These are phyloP conservation scores for Drechslerella dactyloides DNA, from an alignment of 2,329 filamentous ascomycete genomes.

Conservation along the genomic window DNA sequence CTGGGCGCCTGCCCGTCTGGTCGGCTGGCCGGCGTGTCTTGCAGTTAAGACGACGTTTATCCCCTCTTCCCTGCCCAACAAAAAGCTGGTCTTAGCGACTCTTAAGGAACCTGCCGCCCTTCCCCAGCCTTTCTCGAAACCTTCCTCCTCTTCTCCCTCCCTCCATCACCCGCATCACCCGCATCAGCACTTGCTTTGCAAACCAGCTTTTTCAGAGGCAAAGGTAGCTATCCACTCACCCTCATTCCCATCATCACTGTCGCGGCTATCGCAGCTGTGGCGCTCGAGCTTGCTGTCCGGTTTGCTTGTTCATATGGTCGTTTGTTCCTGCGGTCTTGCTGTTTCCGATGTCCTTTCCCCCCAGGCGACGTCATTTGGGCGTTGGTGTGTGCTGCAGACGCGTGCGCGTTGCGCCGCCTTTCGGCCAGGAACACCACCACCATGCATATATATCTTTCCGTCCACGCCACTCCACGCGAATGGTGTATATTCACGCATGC, in stretches of 20 bases:
- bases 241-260: background rate
- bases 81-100: too few species aligned
- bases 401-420: conserved; percentile 3
- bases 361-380: background rate
- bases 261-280: background rate
- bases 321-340: background rate
- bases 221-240: background rate
- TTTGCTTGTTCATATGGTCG: too few species aligned
- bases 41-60: too few species aligned
- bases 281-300: background rate
- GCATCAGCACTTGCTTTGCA: too few species aligned
- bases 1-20: background rate
- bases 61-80: too few species aligned
- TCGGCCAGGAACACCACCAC: too few species aligned
- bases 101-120: too few species aligned
- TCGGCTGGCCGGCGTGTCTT: background rate
- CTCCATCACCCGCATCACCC: background rate
- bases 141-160: conserved; percentile 5
- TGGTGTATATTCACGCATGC: too few species aligned
- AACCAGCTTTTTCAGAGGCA: background rate
- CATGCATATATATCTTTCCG: too few species aligned
- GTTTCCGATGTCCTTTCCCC: background rate
- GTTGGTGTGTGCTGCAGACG: background rate
- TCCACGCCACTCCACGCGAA: too few species aligned
- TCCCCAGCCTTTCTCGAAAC: conserved; percentile 2